Base-by-base conservation (phyloP, 1,284 basidiomycete genomes). In the Peniophora sp. region DNA sequence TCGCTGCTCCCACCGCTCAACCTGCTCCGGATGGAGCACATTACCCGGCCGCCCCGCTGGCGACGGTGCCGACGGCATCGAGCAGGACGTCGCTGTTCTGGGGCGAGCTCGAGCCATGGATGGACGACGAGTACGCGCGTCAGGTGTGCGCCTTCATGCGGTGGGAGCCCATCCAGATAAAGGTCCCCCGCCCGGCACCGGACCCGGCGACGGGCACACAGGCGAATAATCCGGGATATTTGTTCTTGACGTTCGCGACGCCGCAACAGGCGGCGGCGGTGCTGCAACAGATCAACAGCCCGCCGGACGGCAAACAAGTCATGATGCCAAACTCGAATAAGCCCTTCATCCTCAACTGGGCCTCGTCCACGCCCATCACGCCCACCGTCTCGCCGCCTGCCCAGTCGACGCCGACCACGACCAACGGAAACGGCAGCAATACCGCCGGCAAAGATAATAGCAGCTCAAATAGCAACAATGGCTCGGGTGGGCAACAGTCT, bases 121-220 rank as follows among this genome's bases (percentile, higher is more conserved):
- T 92, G 89, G 89, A 92, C 69, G 88, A 90, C 76, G 85, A 88
- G 64, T 92, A 92, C 71, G 86, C 81, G 44, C 85, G 85, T 65
- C 85, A 88, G 63, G 86, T 90, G 59, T 88, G 86, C 66, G 69
- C 65, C 51, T 71, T 90, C 62, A 87, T 89, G 85, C 77, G 81
- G 55, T 90, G 88, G 87, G 82, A 87, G 51, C 78, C 83, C 23
- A 71, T 81, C 64, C 75, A 64, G 60, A 78, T 88, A 68, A 85
- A 82, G 63, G 81, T 88, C 32, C 84, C 85, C 32, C 83, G 72
- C 55, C 75, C 80, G n/a, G 64, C 74, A 32, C 71, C 79, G 15
- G 81, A 87, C 56, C 68, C 77, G 20, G 59, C 75, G 49, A 73
- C 77, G 2, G 78, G 81, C 44, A 80, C 82, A 60, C 80, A 83